Conservation (phyloP, 192 early-diverging fungal species). For the Lobulomyces angularis region DNA sequence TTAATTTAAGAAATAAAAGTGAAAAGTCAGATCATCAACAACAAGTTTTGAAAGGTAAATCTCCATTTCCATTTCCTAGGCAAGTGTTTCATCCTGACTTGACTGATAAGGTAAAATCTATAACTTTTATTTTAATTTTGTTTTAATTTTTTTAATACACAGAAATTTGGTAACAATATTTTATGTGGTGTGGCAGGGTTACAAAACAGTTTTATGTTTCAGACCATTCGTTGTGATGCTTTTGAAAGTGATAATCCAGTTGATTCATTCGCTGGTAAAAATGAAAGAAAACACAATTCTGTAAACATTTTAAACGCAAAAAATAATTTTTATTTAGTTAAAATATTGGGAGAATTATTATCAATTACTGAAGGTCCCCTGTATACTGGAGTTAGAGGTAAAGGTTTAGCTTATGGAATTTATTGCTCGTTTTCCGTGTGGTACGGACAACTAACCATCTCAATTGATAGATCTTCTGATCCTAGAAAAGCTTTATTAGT, state of each 20-base stretch:
- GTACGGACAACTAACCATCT: constrained; percentile 38
- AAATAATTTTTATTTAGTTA: constrained; percentile 43
- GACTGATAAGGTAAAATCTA: not conserved
- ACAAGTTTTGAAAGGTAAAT: too few species aligned
- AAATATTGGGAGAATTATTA: constrained; percentile 54
- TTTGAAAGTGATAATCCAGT: constrained; percentile 20
- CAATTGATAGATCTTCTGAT: constrained; percentile 31
- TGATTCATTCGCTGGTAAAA: constrained; percentile 33
- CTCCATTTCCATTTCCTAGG: constrained; percentile 40
- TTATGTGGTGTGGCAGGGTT: constrained; percentile 34
- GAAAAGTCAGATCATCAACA: too few species aligned
- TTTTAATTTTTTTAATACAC: constrained; percentile 6
- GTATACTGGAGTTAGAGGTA: constrained; percentile 60
- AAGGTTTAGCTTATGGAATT: constrained; percentile 13
- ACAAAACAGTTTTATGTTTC: constrained; percentile 25
- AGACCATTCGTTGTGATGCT: constrained; percentile 41
- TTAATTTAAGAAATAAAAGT: too few species aligned
- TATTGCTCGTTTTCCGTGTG: constrained; percentile 24
- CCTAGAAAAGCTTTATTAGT: constrained; percentile 23
- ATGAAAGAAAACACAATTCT: not conserved
- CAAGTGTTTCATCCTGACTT: constrained; percentile 5
- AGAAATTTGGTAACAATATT: constrained; percentile 19
- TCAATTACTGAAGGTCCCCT: constrained; percentile 63
- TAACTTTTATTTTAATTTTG: constrained; percentile 7
- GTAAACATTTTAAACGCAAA: constrained; percentile 7